Conservation (phyloP, 768 basidiomycete genomes). For the Chiua virens region DNA sequence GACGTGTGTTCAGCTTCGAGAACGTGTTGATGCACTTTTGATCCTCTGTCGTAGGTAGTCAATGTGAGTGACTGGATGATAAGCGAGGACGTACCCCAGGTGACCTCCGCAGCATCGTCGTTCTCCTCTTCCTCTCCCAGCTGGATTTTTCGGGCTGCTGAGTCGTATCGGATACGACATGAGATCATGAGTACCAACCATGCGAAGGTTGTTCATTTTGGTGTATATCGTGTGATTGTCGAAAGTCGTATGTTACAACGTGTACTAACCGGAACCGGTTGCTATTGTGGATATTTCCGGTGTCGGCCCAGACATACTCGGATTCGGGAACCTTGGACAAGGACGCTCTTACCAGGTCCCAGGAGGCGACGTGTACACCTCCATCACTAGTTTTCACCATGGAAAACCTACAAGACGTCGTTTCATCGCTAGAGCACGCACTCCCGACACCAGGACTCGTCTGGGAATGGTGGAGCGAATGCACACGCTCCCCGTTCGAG, state of each 20-base stretch:
- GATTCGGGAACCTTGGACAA: no score
- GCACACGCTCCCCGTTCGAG: conserved; percentile 24
- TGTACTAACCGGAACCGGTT: no score
- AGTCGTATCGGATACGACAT: not conserved
- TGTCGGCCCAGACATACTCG: no score
- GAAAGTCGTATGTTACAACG: not conserved
- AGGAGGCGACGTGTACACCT: no score
- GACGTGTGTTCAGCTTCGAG: conserved; percentile 84
- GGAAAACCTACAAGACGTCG: conserved; percentile 4
- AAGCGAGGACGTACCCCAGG: conserved; percentile 64
- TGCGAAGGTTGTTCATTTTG: conserved; percentile 50
- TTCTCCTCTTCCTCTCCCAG: conserved; percentile 75
- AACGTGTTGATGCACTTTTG: conserved; percentile 91
- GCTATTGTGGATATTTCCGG: not conserved
- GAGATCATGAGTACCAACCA: conserved; percentile 41
- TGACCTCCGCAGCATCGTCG: conserved; percentile 75
- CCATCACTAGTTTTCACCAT: not conserved
- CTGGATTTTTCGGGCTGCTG: conserved; percentile 35
- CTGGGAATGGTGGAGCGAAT: conserved; percentile 13
- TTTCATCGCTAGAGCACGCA: conserved; percentile 9
- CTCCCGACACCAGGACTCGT: conserved; percentile 5
- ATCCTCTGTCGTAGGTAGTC: conserved; percentile 54
- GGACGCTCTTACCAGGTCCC: no score
- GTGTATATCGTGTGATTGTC: no score
- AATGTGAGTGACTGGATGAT: conserved; percentile 2